These are phyloP conservation scores for Starmerella potacharoeniae DNA, from an alignment of 805 yeast genomes.

Conservation along the genomic window DNA sequence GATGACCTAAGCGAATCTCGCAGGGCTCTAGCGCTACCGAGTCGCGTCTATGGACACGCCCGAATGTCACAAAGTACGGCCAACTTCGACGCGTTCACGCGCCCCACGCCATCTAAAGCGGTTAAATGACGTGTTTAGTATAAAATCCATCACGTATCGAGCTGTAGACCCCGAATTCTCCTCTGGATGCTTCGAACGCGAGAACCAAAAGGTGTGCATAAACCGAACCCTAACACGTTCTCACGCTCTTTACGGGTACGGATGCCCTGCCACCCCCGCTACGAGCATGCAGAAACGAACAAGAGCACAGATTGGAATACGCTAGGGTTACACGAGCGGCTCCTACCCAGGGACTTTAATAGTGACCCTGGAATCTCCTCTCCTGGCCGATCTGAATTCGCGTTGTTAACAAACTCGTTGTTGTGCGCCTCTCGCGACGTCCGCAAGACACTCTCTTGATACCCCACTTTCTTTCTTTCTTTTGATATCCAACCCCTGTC, in stretches of 20 bases:
- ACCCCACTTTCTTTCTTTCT: not conserved
- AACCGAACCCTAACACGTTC: not conserved
- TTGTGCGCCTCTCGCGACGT: not conserved
- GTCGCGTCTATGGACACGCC: not conserved
- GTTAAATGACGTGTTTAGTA: too few relatives aligned
- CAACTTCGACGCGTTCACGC: too few relatives aligned
- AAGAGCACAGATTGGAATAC: not conserved
- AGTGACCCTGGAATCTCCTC: not conserved
- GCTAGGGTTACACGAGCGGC: not conserved
- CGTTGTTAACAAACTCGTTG: not conserved
- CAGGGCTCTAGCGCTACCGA: not conserved
- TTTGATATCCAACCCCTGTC: not conserved
- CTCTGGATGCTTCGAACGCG: too few relatives aligned
- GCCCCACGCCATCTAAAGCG: too few relatives aligned
- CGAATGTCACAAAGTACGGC: too few relatives aligned
- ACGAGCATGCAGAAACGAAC: not conserved
- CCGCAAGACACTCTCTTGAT: slow-evolving; percentile 1
- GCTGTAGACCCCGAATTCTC: too few relatives aligned
- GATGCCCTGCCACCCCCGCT: not conserved
- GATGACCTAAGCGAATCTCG: not conserved
- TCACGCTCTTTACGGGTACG: not conserved
- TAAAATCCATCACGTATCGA: too few relatives aligned
- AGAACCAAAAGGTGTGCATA: not conserved
- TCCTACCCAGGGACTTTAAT: not conserved
- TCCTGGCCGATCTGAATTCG: not conserved